Evolutionary conservation across 1,139 yeast species (phyloP), one percentile per base, ranked within the genome.

Genomic region (Lodderomyces orthopsilosis): DNA sequence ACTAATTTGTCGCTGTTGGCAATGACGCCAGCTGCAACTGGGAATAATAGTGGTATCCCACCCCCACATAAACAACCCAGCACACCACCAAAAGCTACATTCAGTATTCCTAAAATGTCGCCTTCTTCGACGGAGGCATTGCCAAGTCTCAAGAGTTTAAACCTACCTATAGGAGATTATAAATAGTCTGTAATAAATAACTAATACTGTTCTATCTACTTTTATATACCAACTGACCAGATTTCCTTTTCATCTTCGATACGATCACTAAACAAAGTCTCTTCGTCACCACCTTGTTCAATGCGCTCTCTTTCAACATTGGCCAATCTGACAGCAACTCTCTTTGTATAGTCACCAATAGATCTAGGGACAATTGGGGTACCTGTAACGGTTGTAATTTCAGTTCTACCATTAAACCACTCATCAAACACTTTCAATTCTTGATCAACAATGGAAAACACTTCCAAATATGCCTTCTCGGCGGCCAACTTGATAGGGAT

Each of bases 401-500:
- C 49, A 52, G 46, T 51, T 63, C 60, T 40, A 13, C 57, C 58
- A 3, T 55, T 59, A 46, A 71, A 68, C 96, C 96, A 93, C 12
- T 58, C 54, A 41, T 76, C 77, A 66, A 88, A 88, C 22, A 64
- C 59, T 1, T 52, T 62, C 65, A 77, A 66, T n/a, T 74, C 72
- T n/a, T 68, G 76, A 48, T 88, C 93, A 35, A 85, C 90, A 22
- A 88, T 83, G 44, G 77, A 72, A 61, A 90, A 83, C 17, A 89
- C 63, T 1, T 90, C 80, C 55, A 91, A 64, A 61, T 77, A 91
- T 1, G 96, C 91, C 69, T 89, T 89, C 62, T 93, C 98, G 4
- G 96, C 96, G 1, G 98, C 97, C 50, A 93, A 74, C 58, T 90
- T 90, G 53, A 93, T 85, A 3, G 98, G 98, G 55, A 93, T 88